Evolutionary conservation across 2,329 filamentous ascomycete species (phyloP).

Genomic region (Penicillium aurantiogriseum): DNA sequence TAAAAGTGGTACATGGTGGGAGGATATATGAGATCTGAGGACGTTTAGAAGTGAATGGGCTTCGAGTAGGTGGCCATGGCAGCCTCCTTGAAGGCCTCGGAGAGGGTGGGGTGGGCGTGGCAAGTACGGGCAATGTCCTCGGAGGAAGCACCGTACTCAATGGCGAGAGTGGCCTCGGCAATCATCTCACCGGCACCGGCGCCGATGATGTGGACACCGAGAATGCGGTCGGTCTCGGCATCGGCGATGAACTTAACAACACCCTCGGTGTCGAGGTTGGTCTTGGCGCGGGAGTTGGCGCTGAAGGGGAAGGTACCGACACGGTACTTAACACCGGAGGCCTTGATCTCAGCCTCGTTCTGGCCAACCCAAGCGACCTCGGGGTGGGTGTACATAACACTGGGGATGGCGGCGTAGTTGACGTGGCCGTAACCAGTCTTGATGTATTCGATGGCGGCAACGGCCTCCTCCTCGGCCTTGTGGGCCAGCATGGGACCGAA

Average conservation of each 20-base stretch:
- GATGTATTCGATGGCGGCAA: conserved; percentile 94
- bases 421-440: conserved; percentile 97
- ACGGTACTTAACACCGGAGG: conserved; percentile 84
- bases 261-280: conserved; percentile 93
- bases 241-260: conserved; percentile 97
- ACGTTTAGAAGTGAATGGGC: conserved; percentile 83
- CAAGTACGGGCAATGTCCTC: conserved; percentile 94
- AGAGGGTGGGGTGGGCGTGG: conserved; percentile 92
- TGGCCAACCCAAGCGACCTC: conserved; percentile 99
- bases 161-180: conserved; percentile 88
- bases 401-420: conserved; percentile 97
- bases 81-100: conserved; percentile 99
- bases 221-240: conserved; percentile 90
- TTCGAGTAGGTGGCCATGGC: conserved; percentile 96
- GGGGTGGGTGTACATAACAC: conserved; percentile 99
- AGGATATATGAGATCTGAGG: conserved; percentile 23
- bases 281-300: conserved; percentile 98
- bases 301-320: conserved; percentile 94
- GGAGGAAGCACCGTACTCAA: conserved; percentile 93
- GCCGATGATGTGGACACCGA: conserved; percentile 95
- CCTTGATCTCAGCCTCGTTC: conserved; percentile 94
- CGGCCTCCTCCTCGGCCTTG: conserved; percentile 98
- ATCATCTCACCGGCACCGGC: conserved; percentile 99
- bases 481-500: conserved; percentile 99
- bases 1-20: conserved; percentile 27